phyloP scores from a whole-genome alignment of 2,329 filamentous ascomycete species.

The Cordyceps javanica region DNA sequence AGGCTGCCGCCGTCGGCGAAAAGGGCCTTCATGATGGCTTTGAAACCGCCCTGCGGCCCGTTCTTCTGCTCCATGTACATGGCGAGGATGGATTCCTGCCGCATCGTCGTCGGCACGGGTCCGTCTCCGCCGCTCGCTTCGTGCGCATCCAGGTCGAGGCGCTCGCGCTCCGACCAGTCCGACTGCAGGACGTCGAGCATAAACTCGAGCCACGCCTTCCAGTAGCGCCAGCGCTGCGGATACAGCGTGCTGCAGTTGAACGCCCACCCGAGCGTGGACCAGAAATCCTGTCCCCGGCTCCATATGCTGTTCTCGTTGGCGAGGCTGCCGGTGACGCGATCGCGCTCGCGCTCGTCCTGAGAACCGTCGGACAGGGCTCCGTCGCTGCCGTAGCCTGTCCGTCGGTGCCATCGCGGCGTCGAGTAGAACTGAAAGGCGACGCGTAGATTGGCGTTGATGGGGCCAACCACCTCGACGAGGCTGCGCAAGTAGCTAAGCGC shows the following conservation, averaged over 20 bases:
- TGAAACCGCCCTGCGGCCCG: slow-evolving; percentile 39
- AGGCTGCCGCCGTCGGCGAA: slow-evolving; percentile 58
- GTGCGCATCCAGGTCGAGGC: slow-evolving; percentile 36
- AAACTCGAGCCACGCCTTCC: slow-evolving; percentile 73
- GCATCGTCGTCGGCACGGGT: slow-evolving; percentile 21
- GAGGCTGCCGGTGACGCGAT: slow-evolving; percentile 49
- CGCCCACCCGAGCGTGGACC: slow-evolving; percentile 83
- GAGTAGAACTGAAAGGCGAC: slow-evolving; percentile 63
- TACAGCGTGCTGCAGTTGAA: slow-evolving; percentile 79
- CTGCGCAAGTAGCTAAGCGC: slow-evolving; percentile 66
- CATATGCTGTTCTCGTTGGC: slow-evolving; percentile 64
- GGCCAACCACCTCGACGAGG: slow-evolving; percentile 59
- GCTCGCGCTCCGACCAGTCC: slow-evolving; percentile 57
- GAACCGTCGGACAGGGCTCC: slow-evolving; percentile 31
- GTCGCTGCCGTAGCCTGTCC: slow-evolving; percentile 35
- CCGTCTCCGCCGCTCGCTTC: slow-evolving; percentile 20
- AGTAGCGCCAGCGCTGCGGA: slow-evolving; percentile 70
- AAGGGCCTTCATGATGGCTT: slow-evolving; percentile 58
- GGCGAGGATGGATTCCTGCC: slow-evolving; percentile 53
- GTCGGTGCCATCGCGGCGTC: slow-evolving; percentile 24
- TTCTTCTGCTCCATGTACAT: slow-evolving; percentile 48
- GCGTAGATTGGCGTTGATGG: slow-evolving; percentile 62
- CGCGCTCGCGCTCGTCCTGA: slow-evolving; percentile 28
- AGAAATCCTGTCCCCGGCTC: slow-evolving; percentile 76
- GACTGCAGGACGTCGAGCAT: slow-evolving; percentile 72